A percentile compares a stretch with the other conserved stretches of the same genome.
These are phyloP conservation scores for Candida endomychidarum DNA, from an alignment of 805 yeast genomes.

Conservation along the genomic window DNA sequence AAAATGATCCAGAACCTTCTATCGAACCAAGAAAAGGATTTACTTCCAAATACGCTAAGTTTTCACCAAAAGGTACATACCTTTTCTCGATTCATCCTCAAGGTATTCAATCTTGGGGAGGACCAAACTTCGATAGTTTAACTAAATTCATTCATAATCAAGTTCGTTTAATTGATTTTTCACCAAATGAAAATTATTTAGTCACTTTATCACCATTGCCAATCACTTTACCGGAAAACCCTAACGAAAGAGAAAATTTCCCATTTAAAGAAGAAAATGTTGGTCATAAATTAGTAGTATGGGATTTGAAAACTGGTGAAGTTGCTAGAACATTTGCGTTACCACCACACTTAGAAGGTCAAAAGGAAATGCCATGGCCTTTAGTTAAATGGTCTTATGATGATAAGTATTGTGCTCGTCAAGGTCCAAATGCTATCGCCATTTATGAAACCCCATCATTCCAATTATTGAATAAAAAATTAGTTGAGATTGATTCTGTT, in stretches of 20 bases:
- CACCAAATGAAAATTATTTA: slow-evolving; percentile 87
- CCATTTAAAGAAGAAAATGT: slow-evolving; percentile 86
- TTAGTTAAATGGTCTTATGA: slow-evolving; percentile 93
- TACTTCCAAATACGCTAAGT: slow-evolving; percentile 84
- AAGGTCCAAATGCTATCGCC: slow-evolving; percentile 89
- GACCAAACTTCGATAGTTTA: slow-evolving; percentile 69
- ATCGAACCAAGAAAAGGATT: slow-evolving; percentile 79
- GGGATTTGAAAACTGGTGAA: slow-evolving; percentile 85
- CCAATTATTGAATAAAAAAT: slow-evolving; percentile 81
- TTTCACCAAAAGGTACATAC: slow-evolving; percentile 92
- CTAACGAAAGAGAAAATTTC: slow-evolving; percentile 65
- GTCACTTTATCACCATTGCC: slow-evolving; percentile 90
- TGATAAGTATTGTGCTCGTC: slow-evolving; percentile 91
- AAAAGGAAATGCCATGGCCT: slow-evolving; percentile 88
- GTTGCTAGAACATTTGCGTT: slow-evolving; percentile 89
- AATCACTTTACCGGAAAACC: slow-evolving; percentile 58
- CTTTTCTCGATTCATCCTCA: slow-evolving; percentile 86
- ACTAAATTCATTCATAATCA: slow-evolving; percentile 84
- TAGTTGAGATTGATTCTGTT: slow-evolving; percentile 78
- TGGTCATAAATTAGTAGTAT: slow-evolving; percentile 90
- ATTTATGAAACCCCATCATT: slow-evolving; percentile 81
- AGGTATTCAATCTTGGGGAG: slow-evolving; percentile 97
- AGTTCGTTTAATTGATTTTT: slow-evolving; percentile 85
- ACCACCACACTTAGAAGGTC: slow-evolving; percentile 66
- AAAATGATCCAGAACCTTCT: slow-evolving; percentile 69